A percentile compares a stretch with the other conserved stretches of the same genome.
Evolutionary conservation across 2,329 filamentous ascomycete genomes (phyloP).

Genomic region (Ascocoryne sarcoides): DNA sequence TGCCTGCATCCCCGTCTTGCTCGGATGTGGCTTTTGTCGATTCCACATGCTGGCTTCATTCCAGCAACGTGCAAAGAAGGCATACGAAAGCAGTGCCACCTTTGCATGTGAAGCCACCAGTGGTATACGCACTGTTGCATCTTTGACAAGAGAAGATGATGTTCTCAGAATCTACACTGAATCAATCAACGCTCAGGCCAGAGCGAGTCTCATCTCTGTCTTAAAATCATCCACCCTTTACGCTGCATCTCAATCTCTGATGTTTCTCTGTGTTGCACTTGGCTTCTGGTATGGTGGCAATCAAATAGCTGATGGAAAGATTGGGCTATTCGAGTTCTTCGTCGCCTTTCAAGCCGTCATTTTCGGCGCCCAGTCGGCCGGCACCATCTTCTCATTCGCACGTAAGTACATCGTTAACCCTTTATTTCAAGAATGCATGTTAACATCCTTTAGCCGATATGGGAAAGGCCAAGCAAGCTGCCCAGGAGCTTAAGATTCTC

Average conservation of each 20-base stretch:
- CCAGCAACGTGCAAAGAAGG: slow-evolving; percentile 67
- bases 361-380: slow-evolving; percentile 87
- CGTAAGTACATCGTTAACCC: slow-evolving; percentile 29
- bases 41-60: slow-evolving; percentile 79
- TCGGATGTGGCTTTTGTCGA: slow-evolving; percentile 77
- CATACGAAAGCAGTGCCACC: slow-evolving; percentile 72
- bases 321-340: slow-evolving; percentile 81
- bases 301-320: slow-evolving; percentile 62
- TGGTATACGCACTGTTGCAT: slow-evolving; percentile 87
- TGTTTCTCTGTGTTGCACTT: slow-evolving; percentile 76
- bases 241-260: slow-evolving; percentile 72
- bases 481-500: slow-evolving; percentile 68
- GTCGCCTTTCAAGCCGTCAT: slow-evolving; percentile 81
- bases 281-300: slow-evolving; percentile 90
- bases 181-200: slow-evolving; percentile 58
- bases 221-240: slow-evolving; percentile 72
- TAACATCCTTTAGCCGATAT: slow-evolving; percentile 53
- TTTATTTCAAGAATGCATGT: too few species aligned
- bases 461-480: slow-evolving; percentile 84
- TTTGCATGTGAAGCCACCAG: slow-evolving; percentile 92
- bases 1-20: slow-evolving; percentile 65
- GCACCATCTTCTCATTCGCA: slow-evolving; percentile 80
- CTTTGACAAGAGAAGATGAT: slow-evolving; percentile 77
- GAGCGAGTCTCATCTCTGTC: slow-evolving; percentile 61
- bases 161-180: slow-evolving; percentile 64